phyloP scores from a whole-genome alignment of 192 early-diverging fungal genomes.

The Podila epigama region DNA sequence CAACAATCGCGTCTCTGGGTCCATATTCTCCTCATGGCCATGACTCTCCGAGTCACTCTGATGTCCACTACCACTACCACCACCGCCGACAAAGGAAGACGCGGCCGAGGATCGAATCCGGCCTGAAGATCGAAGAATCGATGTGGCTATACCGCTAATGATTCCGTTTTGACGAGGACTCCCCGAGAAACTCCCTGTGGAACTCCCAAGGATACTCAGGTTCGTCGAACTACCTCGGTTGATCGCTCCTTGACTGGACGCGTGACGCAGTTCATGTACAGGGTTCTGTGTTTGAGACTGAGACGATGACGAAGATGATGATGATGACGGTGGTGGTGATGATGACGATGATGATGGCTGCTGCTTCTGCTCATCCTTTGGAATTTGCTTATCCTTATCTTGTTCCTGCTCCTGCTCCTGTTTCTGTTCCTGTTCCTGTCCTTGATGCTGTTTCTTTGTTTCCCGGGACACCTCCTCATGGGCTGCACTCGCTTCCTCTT shows the following conservation, averaged over 20 bases:
- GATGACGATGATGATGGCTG: background rate
- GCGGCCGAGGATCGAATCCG: conserved; percentile 12
- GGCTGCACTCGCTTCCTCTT: too few relatives aligned
- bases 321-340: background rate
- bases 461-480: too few relatives aligned
- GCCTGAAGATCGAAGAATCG: background rate
- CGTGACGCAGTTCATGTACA: conserved; percentile 20
- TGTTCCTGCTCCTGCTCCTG: background rate
- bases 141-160: conserved; percentile 12
- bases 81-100: background rate
- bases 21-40: background rate
- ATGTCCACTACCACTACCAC: background rate
- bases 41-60: background rate
- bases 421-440: too few relatives aligned
- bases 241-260: conserved; percentile 26
- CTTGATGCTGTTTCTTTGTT: too few relatives aligned
- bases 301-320: conserved; percentile 19
- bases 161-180: conserved; percentile 28
- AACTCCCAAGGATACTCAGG: conserved; percentile 28
- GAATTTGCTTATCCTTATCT: background rate
- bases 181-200: conserved; percentile 2
- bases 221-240: conserved; percentile 15
- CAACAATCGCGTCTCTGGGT: background rate
- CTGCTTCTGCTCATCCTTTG: background rate
- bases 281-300: background rate